A percentile compares a stretch with the other conserved stretches of the same genome.
These are phyloP conservation scores for Aspergillus pseudonomiae DNA, from an alignment of 2,329 filamentous ascomycete species.

Conservation along the genomic window DNA sequence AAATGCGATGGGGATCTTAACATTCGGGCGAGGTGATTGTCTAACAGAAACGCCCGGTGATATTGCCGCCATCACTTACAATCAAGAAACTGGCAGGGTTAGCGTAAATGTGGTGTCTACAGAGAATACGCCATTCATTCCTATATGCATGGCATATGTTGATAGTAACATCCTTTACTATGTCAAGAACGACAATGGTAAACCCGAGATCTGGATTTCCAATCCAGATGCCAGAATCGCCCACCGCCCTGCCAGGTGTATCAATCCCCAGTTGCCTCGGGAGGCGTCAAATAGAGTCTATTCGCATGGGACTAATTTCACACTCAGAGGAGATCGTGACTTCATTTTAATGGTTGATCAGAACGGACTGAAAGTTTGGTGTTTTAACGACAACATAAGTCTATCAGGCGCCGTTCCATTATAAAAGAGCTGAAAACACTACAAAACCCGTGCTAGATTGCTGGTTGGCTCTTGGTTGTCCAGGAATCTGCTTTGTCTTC, in stretches of 20 bases:
- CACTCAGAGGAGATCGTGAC: constrained; percentile 23
- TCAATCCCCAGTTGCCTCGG: constrained; percentile 16
- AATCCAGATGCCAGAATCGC: constrained; percentile 13
- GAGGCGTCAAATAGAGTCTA: constrained; percentile 14
- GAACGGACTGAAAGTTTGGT: constrained; percentile 25
- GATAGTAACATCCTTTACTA: constrained; percentile 23
- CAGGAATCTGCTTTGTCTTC: background rate
- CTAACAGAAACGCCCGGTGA: background rate
- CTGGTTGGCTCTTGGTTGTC: background rate
- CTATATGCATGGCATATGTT: constrained; percentile 14
- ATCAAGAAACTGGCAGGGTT: constrained; percentile 13
- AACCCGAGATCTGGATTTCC: constrained; percentile 23
- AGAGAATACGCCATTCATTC: constrained; percentile 8
- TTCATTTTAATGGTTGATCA: constrained; percentile 22
- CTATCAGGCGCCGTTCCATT: background rate
- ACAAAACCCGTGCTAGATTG: background rate
- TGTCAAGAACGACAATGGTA: constrained; percentile 20
- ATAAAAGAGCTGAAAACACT: background rate
- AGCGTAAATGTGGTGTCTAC: constrained; percentile 15
- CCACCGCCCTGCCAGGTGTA: constrained; percentile 15
- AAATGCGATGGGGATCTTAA: constrained; percentile 17
- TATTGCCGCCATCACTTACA: constrained; percentile 16
- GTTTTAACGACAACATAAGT: constrained; percentile 23
- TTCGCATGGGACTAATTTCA: constrained; percentile 4
- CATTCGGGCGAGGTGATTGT: background rate